phyloP scores from a whole-genome alignment of 108 stramenopile species.

The Chaetoceros muelleri region DNA sequence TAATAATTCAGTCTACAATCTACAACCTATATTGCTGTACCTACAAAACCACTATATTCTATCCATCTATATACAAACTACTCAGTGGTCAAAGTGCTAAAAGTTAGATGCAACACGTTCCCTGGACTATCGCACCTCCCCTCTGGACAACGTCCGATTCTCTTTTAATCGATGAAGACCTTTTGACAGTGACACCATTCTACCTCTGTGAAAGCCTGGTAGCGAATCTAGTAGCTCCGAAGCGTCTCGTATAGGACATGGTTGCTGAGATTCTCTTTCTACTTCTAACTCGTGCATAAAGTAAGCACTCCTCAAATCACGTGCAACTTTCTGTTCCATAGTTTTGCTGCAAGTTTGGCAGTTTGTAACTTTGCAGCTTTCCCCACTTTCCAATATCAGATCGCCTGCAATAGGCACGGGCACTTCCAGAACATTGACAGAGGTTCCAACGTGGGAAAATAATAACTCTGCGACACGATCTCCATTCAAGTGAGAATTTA shows the following conservation, averaged over 20 bases:
- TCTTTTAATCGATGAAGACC: background rate
- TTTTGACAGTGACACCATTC: background rate
- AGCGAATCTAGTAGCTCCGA: background rate
- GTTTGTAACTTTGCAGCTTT: background rate
- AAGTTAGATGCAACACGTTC: too few species aligned
- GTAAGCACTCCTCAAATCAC: background rate
- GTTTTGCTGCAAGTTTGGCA: background rate
- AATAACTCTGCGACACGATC: conserved; percentile 7
- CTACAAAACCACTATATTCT: too few species aligned
- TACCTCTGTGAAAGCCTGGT: background rate
- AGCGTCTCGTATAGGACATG: background rate
- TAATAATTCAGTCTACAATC: too few species aligned
- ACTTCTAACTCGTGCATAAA: background rate
- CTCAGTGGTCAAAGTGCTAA: too few species aligned
- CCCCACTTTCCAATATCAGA: background rate
- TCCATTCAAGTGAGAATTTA: background rate
- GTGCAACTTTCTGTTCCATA: background rate
- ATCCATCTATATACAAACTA: too few species aligned
- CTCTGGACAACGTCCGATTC: too few species aligned
- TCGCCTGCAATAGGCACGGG: background rate
- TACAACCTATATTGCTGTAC: too few species aligned
- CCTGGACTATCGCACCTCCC: too few species aligned
- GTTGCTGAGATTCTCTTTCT: background rate
- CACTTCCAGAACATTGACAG: background rate
- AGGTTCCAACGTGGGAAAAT: background rate